Base-by-base conservation (phyloP, 306 rosid species). In the Elaeagnus macrophylla region DNA sequence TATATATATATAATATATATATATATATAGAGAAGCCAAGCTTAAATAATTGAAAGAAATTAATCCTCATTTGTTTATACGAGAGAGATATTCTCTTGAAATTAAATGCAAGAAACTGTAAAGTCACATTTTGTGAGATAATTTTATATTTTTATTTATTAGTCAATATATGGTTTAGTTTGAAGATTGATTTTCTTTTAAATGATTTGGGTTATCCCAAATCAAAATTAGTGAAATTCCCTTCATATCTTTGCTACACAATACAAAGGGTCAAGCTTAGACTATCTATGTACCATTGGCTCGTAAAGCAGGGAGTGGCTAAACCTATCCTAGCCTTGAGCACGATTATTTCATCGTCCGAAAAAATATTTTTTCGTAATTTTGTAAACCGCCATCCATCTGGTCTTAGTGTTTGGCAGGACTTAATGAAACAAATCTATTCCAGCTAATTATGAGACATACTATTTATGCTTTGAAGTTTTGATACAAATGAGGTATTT, bases 231-330 rank as follows among this genome's bases (percentile, higher is more conserved):
- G 63, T 59, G 67, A 43, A 1, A 60, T 89, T 79, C 62, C 95
- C 97, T 15, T 64, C 85, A 19, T 77, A 47, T 76, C 89, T 85
- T 60, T 42, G 62, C 51, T 89, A 70, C 56, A 66, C 70, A 8
- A 17, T 48, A 51, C 15, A 42, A 39, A 79, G 94, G 72, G 83
- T 83, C 53, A 72, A 79, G 66, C 80, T 71, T 53, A 79, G 94
- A 68, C 50, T 77, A 43, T 59, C 75, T 17, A 73, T 89, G 85
- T 85, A 79, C 61, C 70, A 76, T 48, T 84, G 96, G 96, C 91
- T 88, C 53, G 60, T 51, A 68, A 76, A 59, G 10, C 76, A 76
- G 48, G 84, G 84, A 58, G 51, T 18, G 18, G 76, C 47, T 6
- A 69, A 54, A 15, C 57, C 67, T 2, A 59, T 39, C 25, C 69